These are phyloP conservation scores for Leucaena leucocephala DNA, from an alignment of 306 rosid species.

Conservation along the genomic window DNA sequence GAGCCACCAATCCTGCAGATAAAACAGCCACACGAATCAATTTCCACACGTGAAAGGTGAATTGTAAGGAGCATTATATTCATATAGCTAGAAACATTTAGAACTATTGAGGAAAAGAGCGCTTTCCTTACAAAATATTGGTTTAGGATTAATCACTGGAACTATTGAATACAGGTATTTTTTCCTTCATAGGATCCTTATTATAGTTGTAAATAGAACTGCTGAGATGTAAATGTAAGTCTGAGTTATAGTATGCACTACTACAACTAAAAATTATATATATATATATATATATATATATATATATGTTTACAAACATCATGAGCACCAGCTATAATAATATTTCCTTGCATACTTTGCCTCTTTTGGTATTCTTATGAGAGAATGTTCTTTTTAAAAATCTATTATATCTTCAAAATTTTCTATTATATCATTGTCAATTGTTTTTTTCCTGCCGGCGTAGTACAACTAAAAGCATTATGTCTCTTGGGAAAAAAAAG, in stretches of 20 bases:
- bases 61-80: neutral
- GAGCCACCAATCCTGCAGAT: neutral
- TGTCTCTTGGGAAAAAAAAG: no score
- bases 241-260: neutral
- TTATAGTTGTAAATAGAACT: neutral
- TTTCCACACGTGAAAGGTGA: neutral
- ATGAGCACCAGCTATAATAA: neutral
- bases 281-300: neutral
- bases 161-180: neutral
- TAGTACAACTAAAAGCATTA: neutral
- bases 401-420: neutral
- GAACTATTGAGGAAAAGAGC: neutral
- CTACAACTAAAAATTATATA: neutral
- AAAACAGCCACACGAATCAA: neutral
- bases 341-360: neutral
- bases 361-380: neutral
- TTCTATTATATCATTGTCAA: neutral
- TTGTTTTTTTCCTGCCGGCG: neutral
- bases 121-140: constrained; percentile 2
- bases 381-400: neutral
- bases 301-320: neutral
- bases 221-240: constrained; percentile 6
- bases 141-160: neutral
- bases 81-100: neutral
- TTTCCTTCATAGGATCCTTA: neutral